phyloP scores from a whole-genome alignment of 169 alveolate species.

The Theileria orientalis region DNA sequence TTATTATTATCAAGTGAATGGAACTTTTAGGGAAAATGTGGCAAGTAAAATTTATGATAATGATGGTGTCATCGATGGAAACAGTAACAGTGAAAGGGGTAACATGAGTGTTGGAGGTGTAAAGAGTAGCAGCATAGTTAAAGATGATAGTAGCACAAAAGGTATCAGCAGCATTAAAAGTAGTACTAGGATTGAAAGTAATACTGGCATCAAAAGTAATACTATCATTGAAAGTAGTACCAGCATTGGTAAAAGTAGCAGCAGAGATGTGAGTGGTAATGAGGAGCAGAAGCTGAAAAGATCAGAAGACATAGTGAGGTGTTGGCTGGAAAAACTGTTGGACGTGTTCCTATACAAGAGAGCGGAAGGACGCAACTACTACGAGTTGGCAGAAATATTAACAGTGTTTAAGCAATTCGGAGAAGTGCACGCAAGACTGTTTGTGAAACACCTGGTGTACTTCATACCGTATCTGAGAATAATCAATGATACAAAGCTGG shows the following conservation, averaged over 20 bases:
- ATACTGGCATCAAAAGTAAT: neutral
- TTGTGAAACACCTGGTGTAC: slow-evolving; percentile 36
- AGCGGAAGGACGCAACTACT: slow-evolving; percentile 27
- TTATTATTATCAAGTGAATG: slow-evolving; percentile 5
- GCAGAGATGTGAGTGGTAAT: neutral
- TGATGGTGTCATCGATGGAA: no score
- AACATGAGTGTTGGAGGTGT: no score
- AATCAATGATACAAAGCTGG: slow-evolving; percentile 13
- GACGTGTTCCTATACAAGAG: slow-evolving; percentile 32
- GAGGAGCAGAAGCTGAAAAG: neutral
- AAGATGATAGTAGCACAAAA: neutral
- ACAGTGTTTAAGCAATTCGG: slow-evolving; percentile 49
- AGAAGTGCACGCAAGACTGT: slow-evolving; percentile 33
- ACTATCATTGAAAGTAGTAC: neutral
- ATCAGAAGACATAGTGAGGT: slow-evolving; percentile 11
- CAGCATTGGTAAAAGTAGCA: neutral
- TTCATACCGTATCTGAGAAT: slow-evolving; percentile 42
- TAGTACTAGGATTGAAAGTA: neutral
- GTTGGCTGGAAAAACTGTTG: slow-evolving; percentile 38
- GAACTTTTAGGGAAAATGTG: neutral
- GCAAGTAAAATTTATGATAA: no score
- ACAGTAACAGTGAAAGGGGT: no score
- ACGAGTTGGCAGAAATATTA: slow-evolving; percentile 40
- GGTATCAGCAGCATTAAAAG: no score
- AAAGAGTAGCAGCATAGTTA: neutral